Conservation (phyloP, 2,329 filamentous ascomycete species). For the Phaeomoniella chlamydospora region DNA sequence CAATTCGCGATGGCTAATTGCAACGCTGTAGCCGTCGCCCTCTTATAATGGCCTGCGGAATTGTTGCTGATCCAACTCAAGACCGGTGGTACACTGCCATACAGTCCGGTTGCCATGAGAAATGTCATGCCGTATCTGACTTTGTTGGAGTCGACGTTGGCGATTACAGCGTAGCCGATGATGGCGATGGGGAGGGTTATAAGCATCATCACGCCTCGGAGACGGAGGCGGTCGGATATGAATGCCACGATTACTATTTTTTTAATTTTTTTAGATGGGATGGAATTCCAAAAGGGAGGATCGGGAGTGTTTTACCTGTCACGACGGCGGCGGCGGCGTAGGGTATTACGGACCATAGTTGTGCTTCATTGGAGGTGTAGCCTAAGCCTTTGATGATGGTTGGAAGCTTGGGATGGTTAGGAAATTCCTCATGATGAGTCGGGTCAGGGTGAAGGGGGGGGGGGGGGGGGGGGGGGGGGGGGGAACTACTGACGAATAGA, state of each 20-base stretch:
- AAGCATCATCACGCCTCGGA: constrained; percentile 40
- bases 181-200: constrained; percentile 49
- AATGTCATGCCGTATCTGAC: constrained; percentile 53
- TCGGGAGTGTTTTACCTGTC: constrained; percentile 13
- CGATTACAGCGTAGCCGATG: constrained; percentile 49
- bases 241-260: constrained; percentile 18
- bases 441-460: constrained; percentile 41
- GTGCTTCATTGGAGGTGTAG: constrained; percentile 41
- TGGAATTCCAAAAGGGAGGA: too few species aligned
- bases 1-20: constrained; percentile 54
- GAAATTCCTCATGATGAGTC: too few species aligned
- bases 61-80: constrained; percentile 56
- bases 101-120: constrained; percentile 52
- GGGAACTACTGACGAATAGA: constrained; percentile 37
- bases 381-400: constrained; percentile 47
- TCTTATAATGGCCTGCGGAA: constrained; percentile 54
- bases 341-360: constrained; percentile 53
- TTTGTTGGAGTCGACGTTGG: constrained; percentile 32
- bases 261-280: not conserved
- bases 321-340: constrained; percentile 46
- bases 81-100: constrained; percentile 47
- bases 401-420: constrained; percentile 27
- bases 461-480: constrained; percentile 44
- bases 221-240: constrained; percentile 17
- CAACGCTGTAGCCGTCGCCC: constrained; percentile 50